Evolutionary conservation across 1,284 basidiomycete species (phyloP).

Genomic region (Ustilago nuda): DNA sequence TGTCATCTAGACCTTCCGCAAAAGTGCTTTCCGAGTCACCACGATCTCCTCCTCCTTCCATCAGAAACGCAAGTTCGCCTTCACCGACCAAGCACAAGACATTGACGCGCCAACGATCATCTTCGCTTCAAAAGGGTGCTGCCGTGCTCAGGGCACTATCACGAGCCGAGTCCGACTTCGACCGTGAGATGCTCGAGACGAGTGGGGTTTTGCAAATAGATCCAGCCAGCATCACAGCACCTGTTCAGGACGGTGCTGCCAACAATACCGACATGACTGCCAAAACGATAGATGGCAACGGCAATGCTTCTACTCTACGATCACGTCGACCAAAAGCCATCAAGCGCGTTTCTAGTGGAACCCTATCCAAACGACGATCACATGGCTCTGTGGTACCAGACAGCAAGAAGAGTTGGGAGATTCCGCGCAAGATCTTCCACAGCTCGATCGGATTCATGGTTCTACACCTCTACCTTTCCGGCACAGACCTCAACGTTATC

Average conservation of each 20-base stretch:
- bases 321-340: constrained; percentile 24
- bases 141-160: constrained; percentile 65
- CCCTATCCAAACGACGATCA: constrained; percentile 14
- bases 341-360: constrained; percentile 21
- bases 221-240: constrained; percentile 21
- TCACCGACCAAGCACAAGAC: constrained; percentile 20
- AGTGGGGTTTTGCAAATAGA: constrained; percentile 18
- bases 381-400: constrained; percentile 17
- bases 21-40: constrained; percentile 38
- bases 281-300: background rate
- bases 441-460: constrained; percentile 91
- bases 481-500: constrained; percentile 72
- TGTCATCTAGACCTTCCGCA: constrained; percentile 28
- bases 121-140: constrained; percentile 64
- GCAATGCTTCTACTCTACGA: constrained; percentile 16
- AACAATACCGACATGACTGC: constrained; percentile 11
- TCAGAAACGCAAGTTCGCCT: constrained; percentile 11
- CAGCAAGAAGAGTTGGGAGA: constrained; percentile 73
- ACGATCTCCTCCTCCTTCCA: constrained; percentile 35
- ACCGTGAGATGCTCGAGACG: constrained; percentile 43
- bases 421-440: constrained; percentile 90
- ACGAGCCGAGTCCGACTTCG: constrained; percentile 57
- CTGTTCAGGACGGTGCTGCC: constrained; percentile 15
- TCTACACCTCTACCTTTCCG: constrained; percentile 76
- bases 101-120: constrained; percentile 52